Evolutionary conservation across 441 rosid genomes (phyloP).

Genomic region (California macrophylla): DNA sequence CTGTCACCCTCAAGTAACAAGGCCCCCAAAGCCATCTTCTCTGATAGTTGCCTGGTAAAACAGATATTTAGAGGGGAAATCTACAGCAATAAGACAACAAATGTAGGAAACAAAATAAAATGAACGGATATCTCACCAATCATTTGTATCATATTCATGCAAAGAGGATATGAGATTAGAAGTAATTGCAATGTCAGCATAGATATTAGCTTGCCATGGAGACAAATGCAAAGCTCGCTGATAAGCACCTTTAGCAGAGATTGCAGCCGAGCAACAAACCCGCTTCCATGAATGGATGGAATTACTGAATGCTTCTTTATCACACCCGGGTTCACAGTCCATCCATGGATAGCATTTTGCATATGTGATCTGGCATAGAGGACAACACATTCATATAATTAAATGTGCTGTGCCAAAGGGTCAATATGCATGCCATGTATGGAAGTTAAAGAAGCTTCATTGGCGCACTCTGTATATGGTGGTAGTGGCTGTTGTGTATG

Average conservation of each 20-base stretch:
- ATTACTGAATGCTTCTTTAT: conserved; percentile 32
- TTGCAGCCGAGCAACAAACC: conserved; percentile 45
- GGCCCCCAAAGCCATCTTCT: conserved; percentile 87
- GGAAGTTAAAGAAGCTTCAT: too few species aligned
- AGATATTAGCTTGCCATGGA: conserved; percentile 86
- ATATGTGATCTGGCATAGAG: conserved; percentile 49
- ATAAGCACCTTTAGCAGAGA: conserved; percentile 62
- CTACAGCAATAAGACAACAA: conserved; percentile 14
- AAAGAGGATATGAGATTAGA: conserved; percentile 58
- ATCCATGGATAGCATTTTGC: conserved; percentile 78
- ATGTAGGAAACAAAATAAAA: conserved; percentile 15
- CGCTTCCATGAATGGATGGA: conserved; percentile 66
- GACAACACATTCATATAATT: conserved; percentile 18
- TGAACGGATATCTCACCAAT: conserved; percentile 45
- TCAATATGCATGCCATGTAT: neutral
- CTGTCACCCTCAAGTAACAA: conserved; percentile 74
- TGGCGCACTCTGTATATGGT: too few species aligned
- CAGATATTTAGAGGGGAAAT: conserved; percentile 20
- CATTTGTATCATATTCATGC: conserved; percentile 24
- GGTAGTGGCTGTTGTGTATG: too few species aligned
- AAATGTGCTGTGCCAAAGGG: conserved; percentile 12
- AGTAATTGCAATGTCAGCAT: conserved; percentile 60
- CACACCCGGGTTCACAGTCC: conserved; percentile 28
- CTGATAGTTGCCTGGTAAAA: conserved; percentile 72
- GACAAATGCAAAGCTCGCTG: conserved; percentile 71